These are phyloP conservation scores for Lachancea nothofagi DNA, from an alignment of 805 yeast genomes.

Conservation along the genomic window DNA sequence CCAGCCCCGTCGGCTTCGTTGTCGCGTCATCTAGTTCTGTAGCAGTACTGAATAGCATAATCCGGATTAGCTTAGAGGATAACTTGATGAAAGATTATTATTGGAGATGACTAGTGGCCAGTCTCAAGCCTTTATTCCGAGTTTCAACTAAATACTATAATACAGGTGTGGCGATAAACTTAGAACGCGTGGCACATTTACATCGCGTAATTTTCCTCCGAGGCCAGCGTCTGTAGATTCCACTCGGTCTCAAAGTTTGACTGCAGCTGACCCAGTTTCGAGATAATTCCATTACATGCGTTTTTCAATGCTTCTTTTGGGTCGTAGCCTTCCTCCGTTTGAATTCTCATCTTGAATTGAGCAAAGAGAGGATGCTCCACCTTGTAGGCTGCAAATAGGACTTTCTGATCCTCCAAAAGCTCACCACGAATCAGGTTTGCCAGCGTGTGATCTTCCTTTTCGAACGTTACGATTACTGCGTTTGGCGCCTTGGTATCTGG, in stretches of 20 bases:
- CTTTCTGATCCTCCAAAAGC: conserved; percentile 77
- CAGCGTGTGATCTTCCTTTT: conserved; percentile 95
- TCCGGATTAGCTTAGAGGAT: background rate
- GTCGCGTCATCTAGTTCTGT: conserved; percentile 1
- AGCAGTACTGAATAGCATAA: background rate
- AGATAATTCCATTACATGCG: conserved; percentile 80
- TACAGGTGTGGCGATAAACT: conserved; percentile 3
- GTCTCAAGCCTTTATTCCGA: background rate
- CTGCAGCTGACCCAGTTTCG: conserved; percentile 67
- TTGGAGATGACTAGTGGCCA: too few relatives aligned
- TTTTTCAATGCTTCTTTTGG: conserved; percentile 86
- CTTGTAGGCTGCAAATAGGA: conserved; percentile 95
- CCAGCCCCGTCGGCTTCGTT: too few relatives aligned
- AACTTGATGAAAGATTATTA: background rate
- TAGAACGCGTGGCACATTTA: too few relatives aligned
- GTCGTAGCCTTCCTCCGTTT: conserved; percentile 90
- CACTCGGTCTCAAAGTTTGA: conserved; percentile 86
- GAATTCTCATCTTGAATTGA: conserved; percentile 87
- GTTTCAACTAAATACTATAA: conserved; percentile 2
- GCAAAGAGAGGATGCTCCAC: conserved; percentile 98
- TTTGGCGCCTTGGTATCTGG: conserved; percentile 96
- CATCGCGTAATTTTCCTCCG: conserved; percentile 39
- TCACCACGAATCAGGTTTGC: conserved; percentile 88
- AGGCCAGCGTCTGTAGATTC: conserved; percentile 75
- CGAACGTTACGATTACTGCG: conserved; percentile 87